Evolutionary conservation across 2,329 filamentous ascomycete genomes (phyloP).

Genomic region (Hypoxylon sp.): DNA sequence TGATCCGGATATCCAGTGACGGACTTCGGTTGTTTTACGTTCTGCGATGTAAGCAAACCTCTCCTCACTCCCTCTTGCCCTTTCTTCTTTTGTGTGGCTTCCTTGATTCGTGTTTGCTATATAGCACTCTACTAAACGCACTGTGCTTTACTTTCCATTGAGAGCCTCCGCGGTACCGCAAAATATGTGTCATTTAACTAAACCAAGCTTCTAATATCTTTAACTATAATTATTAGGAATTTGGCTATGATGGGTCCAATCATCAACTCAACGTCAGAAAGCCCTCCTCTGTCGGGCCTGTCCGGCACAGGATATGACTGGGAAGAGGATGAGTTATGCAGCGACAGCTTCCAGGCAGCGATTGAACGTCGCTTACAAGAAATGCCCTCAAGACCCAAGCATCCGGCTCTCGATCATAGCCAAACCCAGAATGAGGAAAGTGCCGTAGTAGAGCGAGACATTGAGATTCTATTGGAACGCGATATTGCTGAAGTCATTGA

Average conservation of each 20-base stretch:
- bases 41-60: not conserved
- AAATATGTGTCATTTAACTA: not conserved
- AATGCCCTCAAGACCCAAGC: slow-evolving; percentile 16
- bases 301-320: slow-evolving; percentile 9
- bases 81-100: not conserved
- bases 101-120: not conserved
- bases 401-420: slow-evolving; percentile 14
- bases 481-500: slow-evolving; percentile 46
- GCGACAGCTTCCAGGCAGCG: slow-evolving; percentile 30
- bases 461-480: slow-evolving; percentile 26
- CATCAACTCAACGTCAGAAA: not conserved
- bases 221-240: not conserved
- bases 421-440: slow-evolving; percentile 12
- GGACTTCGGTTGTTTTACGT: not conserved
- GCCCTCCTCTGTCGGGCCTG: not conserved
- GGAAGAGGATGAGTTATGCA: slow-evolving; percentile 38
- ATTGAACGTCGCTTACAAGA: slow-evolving; percentile 42
- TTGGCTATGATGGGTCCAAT: slow-evolving; percentile 5
- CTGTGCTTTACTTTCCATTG: not conserved
- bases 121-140: not conserved
- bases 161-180: not conserved
- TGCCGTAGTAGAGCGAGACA: slow-evolving; percentile 23
- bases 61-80: not conserved
- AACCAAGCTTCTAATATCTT: slow-evolving; percentile 3
- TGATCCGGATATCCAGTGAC: not conserved